phyloP scores from a whole-genome alignment of 2,329 filamentous ascomycete genomes.

The Microdochium nivale region DNA sequence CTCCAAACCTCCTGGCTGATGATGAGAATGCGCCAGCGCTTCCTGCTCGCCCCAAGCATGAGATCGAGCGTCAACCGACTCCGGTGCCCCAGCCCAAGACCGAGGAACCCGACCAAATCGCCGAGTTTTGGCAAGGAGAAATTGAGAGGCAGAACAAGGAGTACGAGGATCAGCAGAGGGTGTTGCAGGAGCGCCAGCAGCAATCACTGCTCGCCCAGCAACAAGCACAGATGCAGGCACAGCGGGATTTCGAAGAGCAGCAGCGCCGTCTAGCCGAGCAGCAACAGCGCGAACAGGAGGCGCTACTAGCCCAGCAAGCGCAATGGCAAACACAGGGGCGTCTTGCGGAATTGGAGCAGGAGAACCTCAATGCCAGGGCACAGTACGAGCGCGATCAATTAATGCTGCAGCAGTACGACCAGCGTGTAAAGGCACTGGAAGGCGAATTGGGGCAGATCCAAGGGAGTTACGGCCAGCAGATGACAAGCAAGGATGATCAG shows the following conservation, averaged over 20 bases:
- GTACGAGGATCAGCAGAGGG: constrained; percentile 87
- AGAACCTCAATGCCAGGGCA: constrained; percentile 87
- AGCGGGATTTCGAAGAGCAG: constrained; percentile 94
- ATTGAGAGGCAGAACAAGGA: constrained; percentile 85
- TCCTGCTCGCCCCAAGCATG: constrained; percentile 71
- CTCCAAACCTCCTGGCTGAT: constrained; percentile 79
- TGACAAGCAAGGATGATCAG: constrained; percentile 86
- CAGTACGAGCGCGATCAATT: constrained; percentile 97
- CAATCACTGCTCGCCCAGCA: constrained; percentile 75
- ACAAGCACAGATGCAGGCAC: constrained; percentile 73
- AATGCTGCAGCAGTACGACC: constrained; percentile 94
- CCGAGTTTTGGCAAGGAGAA: constrained; percentile 96
- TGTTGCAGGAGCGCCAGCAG: constrained; percentile 80
- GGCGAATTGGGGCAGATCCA: constrained; percentile 77
- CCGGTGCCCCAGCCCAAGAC: constrained; percentile 59
- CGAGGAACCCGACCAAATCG: constrained; percentile 87
- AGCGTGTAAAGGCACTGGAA: constrained; percentile 87
- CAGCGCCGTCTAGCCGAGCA: constrained; percentile 82
- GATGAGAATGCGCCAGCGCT: constrained; percentile 78
- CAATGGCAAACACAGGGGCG: constrained; percentile 91
- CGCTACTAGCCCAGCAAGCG: constrained; percentile 78
- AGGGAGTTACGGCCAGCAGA: constrained; percentile 76
- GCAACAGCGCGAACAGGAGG: constrained; percentile 83
- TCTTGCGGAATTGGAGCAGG: constrained; percentile 89
- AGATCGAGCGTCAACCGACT: constrained; percentile 58